Evolutionary conservation across 208 protist genomes (phyloP).

Genomic region (Acanthamoeba divionensis): DNA sequence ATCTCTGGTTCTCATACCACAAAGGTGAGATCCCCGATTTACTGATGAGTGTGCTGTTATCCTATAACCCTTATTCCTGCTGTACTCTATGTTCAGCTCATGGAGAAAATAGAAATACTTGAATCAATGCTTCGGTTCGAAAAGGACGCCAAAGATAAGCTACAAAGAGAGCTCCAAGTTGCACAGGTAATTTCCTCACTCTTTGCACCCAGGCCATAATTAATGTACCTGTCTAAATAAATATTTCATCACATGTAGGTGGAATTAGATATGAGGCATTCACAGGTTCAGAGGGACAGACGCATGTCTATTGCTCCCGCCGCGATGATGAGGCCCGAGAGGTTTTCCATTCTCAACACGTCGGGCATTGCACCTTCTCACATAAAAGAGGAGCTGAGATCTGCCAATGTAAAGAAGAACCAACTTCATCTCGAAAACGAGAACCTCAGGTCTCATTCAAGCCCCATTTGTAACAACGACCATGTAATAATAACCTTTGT

Average conservation of each 20-base stretch:
- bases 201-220: not conserved
- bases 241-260: no score
- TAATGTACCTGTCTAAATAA: no score
- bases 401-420: conserved; percentile 42
- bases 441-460: not conserved
- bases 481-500: not conserved
- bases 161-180: not conserved
- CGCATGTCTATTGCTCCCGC: conserved; percentile 21
- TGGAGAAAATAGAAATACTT: not conserved
- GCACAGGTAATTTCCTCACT: not conserved
- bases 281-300: not conserved
- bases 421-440: conserved; percentile 39
- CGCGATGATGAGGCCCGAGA: not conserved
- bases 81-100: not conserved
- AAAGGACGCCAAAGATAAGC: not conserved
- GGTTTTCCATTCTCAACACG: no score
- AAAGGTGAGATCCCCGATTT: no score
- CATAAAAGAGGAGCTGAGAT: conserved; percentile 15
- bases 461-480: not conserved
- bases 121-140: no score
- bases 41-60: no score
- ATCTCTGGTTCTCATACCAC: no score
- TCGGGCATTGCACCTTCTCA: no score
- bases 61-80: not conserved
- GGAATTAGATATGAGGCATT: no score